Evolutionary conservation across 2,329 filamentous ascomycete species (phyloP).

Genomic region (Colletotrichum viniferum): DNA sequence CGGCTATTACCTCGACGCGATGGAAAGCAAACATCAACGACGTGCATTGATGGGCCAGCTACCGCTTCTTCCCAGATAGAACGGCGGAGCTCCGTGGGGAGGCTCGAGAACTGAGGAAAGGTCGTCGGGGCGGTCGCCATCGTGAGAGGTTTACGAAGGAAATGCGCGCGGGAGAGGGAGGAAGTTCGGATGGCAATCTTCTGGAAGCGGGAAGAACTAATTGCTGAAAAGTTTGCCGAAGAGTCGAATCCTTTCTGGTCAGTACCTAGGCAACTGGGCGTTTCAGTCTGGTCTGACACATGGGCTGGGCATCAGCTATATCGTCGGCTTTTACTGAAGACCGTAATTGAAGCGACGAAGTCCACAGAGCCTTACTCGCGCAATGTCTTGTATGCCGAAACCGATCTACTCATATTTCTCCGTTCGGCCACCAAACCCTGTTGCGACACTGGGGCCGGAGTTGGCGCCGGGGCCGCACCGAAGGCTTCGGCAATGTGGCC

Average conservation of each 20-base stretch:
- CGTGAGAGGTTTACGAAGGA: slow-evolving; percentile 31
- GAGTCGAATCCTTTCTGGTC: not conserved
- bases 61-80: not conserved
- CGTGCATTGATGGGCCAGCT: slow-evolving; percentile 26
- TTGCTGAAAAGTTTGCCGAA: not conserved
- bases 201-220: not conserved
- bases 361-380: not conserved
- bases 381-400: not conserved
- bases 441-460: not conserved
- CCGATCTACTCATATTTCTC: not conserved
- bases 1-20: slow-evolving; percentile 15
- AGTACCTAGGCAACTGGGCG: not conserved
- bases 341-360: not conserved
- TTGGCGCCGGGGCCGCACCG: not conserved
- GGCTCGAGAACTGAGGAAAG: not conserved
- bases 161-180: not conserved
- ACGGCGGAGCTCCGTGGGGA: not conserved
- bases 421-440: not conserved
- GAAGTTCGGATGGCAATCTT: not conserved
- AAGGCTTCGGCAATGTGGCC: not conserved
- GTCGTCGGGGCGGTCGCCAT: not conserved
- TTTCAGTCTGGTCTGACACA: not conserved
- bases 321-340: not conserved
- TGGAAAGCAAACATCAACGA: slow-evolving; percentile 32
- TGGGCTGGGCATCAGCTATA: not conserved